Conservation (phyloP, 768 basidiomycete genomes). For the Lactarius hengduanensis region DNA sequence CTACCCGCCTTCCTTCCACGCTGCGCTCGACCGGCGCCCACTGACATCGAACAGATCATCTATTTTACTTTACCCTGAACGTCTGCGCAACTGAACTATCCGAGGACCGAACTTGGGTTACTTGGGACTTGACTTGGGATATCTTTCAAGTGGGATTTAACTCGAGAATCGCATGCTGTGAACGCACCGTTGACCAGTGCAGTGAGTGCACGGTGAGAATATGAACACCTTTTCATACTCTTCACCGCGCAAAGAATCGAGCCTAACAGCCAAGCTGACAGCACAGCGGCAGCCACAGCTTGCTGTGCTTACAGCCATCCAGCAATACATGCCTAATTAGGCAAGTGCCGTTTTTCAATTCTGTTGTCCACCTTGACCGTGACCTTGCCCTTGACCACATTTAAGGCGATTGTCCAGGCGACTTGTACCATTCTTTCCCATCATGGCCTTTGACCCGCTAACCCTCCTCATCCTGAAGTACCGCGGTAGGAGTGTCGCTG, state of each 20-base stretch:
- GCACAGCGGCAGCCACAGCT: not conserved
- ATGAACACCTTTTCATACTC: not conserved
- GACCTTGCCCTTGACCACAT: not conserved
- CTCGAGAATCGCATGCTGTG: not conserved
- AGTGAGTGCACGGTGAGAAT: not conserved
- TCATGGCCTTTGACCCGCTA: not conserved
- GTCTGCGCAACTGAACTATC: not conserved
- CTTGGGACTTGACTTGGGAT: not conserved
- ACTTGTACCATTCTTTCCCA: not conserved
- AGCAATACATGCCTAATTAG: not conserved
- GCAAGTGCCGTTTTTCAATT: not conserved
- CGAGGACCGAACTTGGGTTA: not conserved
- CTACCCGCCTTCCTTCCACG: not conserved
- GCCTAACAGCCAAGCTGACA: not conserved
- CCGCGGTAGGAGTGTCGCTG: slow-evolving; percentile 3
- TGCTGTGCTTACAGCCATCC: not conserved
- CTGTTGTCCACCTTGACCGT: not conserved
- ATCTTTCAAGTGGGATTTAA: not conserved
- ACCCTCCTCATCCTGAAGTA: slow-evolving; percentile 9
- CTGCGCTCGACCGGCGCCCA: not conserved
- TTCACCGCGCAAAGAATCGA: not conserved
- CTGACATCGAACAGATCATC: not conserved
- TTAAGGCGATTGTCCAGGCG: not conserved
- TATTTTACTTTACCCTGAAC: not conserved
- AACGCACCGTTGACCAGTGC: not conserved